These are phyloP conservation scores for Microsporum audouinii DNA, from an alignment of 2,329 filamentous ascomycete genomes.

Conservation along the genomic window DNA sequence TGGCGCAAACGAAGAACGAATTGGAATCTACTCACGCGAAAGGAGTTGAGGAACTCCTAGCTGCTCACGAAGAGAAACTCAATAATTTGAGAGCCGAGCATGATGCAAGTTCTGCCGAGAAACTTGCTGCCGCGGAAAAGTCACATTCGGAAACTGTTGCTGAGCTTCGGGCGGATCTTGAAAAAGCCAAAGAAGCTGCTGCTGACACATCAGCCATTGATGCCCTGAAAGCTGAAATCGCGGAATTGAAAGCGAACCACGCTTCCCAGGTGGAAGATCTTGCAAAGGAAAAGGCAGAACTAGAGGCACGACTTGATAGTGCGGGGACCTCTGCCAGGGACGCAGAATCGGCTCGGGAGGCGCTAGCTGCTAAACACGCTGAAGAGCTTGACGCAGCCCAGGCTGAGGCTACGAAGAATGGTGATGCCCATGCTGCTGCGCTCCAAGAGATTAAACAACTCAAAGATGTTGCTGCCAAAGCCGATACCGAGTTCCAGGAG, in stretches of 20 bases:
- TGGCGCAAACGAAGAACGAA: conserved; percentile 26
- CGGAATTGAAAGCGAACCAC: conserved; percentile 47
- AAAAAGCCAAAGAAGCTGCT: conserved; percentile 25
- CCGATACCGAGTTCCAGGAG: neutral
- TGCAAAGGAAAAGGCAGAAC: conserved; percentile 33
- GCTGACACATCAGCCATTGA: conserved; percentile 30
- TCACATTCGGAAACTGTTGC: conserved; percentile 26
- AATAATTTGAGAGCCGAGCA: conserved; percentile 27
- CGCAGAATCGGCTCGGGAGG: neutral
- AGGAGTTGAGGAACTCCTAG: conserved; percentile 32
- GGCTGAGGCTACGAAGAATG: conserved; percentile 21
- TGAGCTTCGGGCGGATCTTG: conserved; percentile 26
- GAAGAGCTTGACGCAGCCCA: conserved; percentile 10
- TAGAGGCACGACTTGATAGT: conserved; percentile 19
- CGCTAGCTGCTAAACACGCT: neutral
- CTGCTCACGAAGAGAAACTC: conserved; percentile 30
- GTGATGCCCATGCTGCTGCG: neutral
- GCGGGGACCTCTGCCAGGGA: neutral
- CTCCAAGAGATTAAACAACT: neutral
- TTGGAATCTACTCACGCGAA: conserved; percentile 30
- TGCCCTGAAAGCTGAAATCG: conserved; percentile 30
- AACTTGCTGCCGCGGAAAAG: conserved; percentile 27
- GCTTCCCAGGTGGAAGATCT: conserved; percentile 39
- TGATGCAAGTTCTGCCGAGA: conserved; percentile 26
- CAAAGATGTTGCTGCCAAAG: neutral